Evolutionary conservation across 2,329 filamentous ascomycete genomes (phyloP), one percentile per base, ranked within the genome.

Genomic region (Beauveria sp.): DNA sequence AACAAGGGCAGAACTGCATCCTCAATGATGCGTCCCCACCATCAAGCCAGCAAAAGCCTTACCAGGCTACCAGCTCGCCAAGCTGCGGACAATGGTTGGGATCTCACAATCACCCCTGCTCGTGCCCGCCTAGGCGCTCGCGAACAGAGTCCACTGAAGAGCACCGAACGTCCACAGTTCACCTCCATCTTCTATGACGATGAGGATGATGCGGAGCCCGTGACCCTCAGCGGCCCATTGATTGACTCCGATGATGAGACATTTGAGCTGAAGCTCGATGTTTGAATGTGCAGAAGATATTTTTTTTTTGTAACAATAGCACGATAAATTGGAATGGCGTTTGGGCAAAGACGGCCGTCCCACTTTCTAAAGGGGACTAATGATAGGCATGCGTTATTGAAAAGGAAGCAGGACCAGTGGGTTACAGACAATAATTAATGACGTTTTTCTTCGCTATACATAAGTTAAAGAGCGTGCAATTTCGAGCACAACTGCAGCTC

Each of bases 1-100:
- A 90, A 84, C 61, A 91, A 89, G 71, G 92, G 92, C 40, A 84
- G 90, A 40, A 77, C 77, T 5, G 77, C 80, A 5, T 80, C 78
- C 1, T 78, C 79, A 0, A 72, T 80, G 47, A 68, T 82, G 34
- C 75, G 75, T 16, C 68, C 64, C 28, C 66, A 62, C n/a, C 44
- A 50, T 34, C 56, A 54, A 61, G 52, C 34, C 63, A 66, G 28
- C 40, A 61, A 59, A 14, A 50, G 44, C 6, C 61, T 55, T 22
- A 61, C 43, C 18, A 63, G 20, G n/a, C 26, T 48, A 48, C 54
- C 44, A 52, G 53, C 41, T 20, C 58, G 60, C 3, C 62, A 63
- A 20, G 51, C 62, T 34, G 24, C 64, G 26, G 63, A 61, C 20
- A 24, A 61, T 34, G 56, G 61, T 18, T 65, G 66, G 5, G 74